A percentile compares a stretch with the other conserved stretches of the same genome.
These are phyloP conservation scores for Penicillium flavigenum DNA, from an alignment of 495 filamentous ascomycete genomes.

Conservation along the genomic window DNA sequence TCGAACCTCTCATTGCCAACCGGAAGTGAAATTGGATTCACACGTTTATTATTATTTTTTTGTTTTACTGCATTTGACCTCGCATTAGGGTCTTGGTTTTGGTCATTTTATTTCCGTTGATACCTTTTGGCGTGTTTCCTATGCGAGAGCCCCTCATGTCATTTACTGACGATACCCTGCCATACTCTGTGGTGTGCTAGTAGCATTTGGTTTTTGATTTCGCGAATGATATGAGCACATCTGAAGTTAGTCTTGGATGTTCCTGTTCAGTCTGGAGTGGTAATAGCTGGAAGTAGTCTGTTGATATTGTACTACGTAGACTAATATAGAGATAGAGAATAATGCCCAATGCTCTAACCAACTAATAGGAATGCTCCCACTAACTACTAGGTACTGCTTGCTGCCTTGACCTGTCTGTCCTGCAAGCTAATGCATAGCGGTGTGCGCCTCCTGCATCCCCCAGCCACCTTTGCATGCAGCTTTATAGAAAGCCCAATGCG, in stretches of 20 bases:
- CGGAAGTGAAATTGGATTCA: neutral
- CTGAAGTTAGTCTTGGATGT: neutral
- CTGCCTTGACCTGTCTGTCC: neutral
- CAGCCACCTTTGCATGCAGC: neutral
- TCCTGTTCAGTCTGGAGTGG: neutral
- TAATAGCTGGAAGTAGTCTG: neutral
- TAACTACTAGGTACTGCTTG: neutral
- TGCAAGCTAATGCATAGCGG: constrained; percentile 1
- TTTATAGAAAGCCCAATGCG: neutral
- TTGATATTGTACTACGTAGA: neutral
- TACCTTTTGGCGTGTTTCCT: constrained; percentile 23
- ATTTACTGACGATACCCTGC: constrained; percentile 35
- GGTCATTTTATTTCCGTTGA: constrained; percentile 16
- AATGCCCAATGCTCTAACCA: neutral
- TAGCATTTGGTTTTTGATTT: constrained; percentile 8
- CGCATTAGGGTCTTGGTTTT: constrained; percentile 7
- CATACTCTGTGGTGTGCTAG: constrained; percentile 11
- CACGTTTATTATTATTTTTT: constrained; percentile 5
- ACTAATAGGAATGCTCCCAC: neutral
- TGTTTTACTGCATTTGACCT: constrained; percentile 11
- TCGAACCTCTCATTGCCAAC: neutral
- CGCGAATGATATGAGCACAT: constrained; percentile 4
- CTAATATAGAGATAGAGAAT: neutral
- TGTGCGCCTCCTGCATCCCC: neutral
- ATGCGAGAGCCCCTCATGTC: constrained; percentile 19